These are phyloP conservation scores for Beauveria sp. DNA, from an alignment of 2,329 filamentous ascomycete genomes.

Conservation along the genomic window DNA sequence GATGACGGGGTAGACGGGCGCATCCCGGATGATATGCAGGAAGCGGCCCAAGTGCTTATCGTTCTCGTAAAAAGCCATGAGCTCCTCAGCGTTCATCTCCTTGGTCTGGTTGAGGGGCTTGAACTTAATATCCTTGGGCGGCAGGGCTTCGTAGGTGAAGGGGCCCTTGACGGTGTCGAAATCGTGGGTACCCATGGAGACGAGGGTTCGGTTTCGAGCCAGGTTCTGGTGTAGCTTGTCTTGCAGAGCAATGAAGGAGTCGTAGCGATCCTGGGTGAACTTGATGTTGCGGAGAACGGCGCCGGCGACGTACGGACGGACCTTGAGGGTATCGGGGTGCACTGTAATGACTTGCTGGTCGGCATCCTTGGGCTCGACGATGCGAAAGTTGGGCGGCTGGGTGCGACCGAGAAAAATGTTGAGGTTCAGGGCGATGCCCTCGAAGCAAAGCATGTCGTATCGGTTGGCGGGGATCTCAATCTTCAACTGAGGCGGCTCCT, in stretches of 20 bases:
- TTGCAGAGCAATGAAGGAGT: constrained; percentile 95
- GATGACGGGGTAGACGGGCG: constrained; percentile 91
- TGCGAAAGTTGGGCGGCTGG: constrained; percentile 68
- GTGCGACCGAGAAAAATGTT: constrained; percentile 84
- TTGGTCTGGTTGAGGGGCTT: constrained; percentile 83
- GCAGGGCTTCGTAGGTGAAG: constrained; percentile 90
- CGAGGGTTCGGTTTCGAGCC: constrained; percentile 83
- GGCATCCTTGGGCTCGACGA: constrained; percentile 64
- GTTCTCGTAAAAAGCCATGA: constrained; percentile 94
- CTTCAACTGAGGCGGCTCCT: constrained; percentile 88
- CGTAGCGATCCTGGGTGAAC: constrained; percentile 86
- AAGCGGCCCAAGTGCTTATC: constrained; percentile 88
- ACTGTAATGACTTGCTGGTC: constrained; percentile 77
- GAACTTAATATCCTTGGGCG: constrained; percentile 90
- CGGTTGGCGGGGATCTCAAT: constrained; percentile 97
- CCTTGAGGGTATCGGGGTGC: constrained; percentile 62
- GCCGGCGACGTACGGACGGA: constrained; percentile 82
- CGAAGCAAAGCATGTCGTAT: constrained; percentile 93
- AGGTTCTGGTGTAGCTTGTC: constrained; percentile 98
- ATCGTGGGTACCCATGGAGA: constrained; percentile 97
- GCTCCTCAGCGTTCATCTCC: constrained; percentile 75
- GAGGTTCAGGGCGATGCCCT: constrained; percentile 90
- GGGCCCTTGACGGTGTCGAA: constrained; percentile 88
- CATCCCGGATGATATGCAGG: constrained; percentile 89
- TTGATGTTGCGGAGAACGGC: constrained; percentile 85